Base-by-base conservation (phyloP, 352 stramenopile genomes). In the Phytophthora citricola region DNA sequence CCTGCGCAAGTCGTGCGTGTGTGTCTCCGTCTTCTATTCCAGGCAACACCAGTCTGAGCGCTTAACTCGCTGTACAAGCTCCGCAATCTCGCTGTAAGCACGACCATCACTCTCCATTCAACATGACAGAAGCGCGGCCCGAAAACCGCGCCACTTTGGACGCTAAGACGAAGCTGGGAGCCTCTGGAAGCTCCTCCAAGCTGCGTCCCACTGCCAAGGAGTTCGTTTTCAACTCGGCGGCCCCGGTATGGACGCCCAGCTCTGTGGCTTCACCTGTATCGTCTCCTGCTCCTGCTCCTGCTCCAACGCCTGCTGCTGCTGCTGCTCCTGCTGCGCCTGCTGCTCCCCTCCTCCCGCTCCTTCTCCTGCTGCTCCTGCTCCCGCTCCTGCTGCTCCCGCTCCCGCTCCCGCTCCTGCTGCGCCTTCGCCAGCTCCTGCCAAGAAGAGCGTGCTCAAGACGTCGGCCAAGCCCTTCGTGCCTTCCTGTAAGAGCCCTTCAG, bases 211-310 rank as follows among this genome's bases (percentile, higher is more conserved):
- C 73, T 5, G 83, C 81, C 43, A 89, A 87, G 62, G 76, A 65
- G 46, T 92, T 92, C 51, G 81, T 92, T 9, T 86, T 92, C 50
- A 89, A 81, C 69, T 59, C 69, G n/a, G 50, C 53, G 14, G 81
- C 83, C 8, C 76, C 83, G 0, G 69, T 45, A 9, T 92, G 81
- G 81, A 89, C 75, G 40, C 83, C 83, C 1, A 43, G 68, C 15
- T 26, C 36, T 12, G 39, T 44, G 0, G 31, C n/a, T 12, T 20
- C 50, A 1, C 24, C 58, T 15, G 31, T 44, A 1, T 49, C 48
- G 5, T 43, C 69, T 46, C 32, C 48, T 8, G 34, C 46, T 32
- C 52, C 52, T 24, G 27, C 52, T 36, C 8, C 8, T 34, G 31
- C 17, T 20, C 17, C 17, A 20, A 20, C 17, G 17, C 17, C 17